Conservation (phyloP, 805 yeast genomes). For the Monosporozyma unispora region DNA sequence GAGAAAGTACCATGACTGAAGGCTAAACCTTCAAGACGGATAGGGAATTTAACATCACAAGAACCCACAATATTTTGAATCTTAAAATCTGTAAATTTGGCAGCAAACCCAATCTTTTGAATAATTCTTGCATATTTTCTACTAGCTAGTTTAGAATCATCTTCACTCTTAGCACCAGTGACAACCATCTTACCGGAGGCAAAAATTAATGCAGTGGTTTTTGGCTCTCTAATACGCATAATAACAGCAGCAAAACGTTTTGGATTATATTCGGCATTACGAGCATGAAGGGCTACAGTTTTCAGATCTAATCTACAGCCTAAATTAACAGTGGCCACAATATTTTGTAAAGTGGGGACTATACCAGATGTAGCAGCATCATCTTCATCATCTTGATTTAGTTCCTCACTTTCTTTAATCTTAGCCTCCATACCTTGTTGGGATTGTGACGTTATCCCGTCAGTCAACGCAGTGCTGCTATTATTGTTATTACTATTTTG, state of each 20-base stretch:
- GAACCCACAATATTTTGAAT: constrained; percentile 98
- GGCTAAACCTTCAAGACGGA: constrained; percentile 93
- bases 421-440: background rate
- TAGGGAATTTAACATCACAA: constrained; percentile 97
- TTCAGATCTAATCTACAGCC: constrained; percentile 94
- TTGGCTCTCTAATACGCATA: constrained; percentile 98
- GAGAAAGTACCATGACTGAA: constrained; percentile 98
- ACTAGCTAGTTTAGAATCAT: constrained; percentile 95
- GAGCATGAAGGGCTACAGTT: constrained; percentile 95
- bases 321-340: constrained; percentile 94
- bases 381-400: constrained; percentile 31
- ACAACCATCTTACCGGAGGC: constrained; percentile 99
- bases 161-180: constrained; percentile 98
- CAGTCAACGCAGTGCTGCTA: background rate
- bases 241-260: constrained; percentile 98
- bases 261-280: constrained; percentile 98
- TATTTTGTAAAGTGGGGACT: constrained; percentile 87
- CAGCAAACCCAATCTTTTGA: constrained; percentile 94
- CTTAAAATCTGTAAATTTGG: constrained; percentile 95
- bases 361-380: constrained; percentile 86
- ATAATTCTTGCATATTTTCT: constrained; percentile 97
- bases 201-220: constrained; percentile 93
- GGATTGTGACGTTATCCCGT: constrained; percentile 1
- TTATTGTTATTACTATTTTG: constrained; percentile 13
- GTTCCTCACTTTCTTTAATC: constrained; percentile 1